Conservation (phyloP, 1,284 basidiomycete species). For the Apiotrichum gamsii region DNA sequence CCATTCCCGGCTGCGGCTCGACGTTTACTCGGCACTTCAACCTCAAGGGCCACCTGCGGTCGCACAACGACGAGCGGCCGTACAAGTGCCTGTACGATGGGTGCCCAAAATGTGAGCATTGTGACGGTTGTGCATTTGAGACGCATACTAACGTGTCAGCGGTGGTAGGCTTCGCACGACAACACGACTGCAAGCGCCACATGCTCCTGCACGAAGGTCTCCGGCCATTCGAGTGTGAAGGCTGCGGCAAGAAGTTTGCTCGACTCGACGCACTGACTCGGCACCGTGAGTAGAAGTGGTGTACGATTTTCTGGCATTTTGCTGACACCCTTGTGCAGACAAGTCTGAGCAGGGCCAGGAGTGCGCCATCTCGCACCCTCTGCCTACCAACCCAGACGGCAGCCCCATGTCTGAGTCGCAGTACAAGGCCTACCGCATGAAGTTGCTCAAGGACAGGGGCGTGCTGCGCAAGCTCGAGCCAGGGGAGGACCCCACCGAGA, state of each 20-base stretch:
- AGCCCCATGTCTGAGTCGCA: constrained; percentile 44
- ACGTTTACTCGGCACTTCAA: constrained; percentile 72
- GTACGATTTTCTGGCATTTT: too few species aligned
- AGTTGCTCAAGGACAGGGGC: constrained; percentile 19
- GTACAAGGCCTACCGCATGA: constrained; percentile 37
- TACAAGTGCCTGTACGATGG: constrained; percentile 89
- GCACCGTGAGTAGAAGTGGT: constrained; percentile 56
- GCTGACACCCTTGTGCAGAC: constrained; percentile 23
- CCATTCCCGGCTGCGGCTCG: constrained; percentile 85
- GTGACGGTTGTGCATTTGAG: too few species aligned
- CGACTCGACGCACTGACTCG: constrained; percentile 82
- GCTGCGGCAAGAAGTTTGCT: constrained; percentile 91
- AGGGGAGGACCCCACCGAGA: background rate
- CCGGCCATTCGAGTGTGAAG: constrained; percentile 78
- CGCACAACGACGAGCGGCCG: constrained; percentile 92
- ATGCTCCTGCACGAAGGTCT: constrained; percentile 80
- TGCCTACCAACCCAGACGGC: constrained; percentile 46
- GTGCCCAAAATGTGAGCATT: constrained; percentile 64
- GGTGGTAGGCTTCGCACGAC: constrained; percentile 67
- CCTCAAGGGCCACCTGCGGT: constrained; percentile 75
- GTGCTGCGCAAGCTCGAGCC: constrained; percentile 2
- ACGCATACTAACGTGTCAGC: constrained; percentile 33
- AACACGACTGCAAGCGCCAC: constrained; percentile 94
- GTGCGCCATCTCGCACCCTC: constrained; percentile 44
- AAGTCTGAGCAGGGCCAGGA: constrained; percentile 48